These are phyloP conservation scores for Setaria italica DNA, from an alignment of 202 grass and related monocot genomes.

Conservation along the genomic window DNA sequence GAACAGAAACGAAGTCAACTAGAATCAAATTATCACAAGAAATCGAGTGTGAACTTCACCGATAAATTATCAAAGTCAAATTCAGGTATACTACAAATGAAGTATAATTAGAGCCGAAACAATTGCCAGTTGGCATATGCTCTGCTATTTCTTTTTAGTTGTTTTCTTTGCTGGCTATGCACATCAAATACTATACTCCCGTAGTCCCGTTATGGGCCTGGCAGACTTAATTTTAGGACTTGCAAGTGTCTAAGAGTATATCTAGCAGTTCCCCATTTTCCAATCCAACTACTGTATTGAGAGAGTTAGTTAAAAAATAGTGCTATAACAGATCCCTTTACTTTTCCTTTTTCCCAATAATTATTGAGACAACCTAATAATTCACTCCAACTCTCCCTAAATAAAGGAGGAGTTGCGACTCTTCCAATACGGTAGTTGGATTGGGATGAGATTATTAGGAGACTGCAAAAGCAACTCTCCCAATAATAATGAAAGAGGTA, in stretches of 20 bases:
- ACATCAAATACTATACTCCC: background rate
- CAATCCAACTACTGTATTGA: no score
- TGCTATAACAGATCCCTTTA: no score
- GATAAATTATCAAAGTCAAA: background rate
- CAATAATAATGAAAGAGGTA: no score
- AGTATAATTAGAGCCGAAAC: background rate
- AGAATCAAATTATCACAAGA: background rate
- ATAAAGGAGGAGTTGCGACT: no score
- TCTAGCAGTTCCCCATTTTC: no score
- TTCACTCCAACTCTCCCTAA: no score
- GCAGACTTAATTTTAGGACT: background rate
- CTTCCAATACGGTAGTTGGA: no score
- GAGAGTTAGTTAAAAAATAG: no score
- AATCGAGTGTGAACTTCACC: background rate
- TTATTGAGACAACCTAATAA: no score
- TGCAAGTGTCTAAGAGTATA: background rate
- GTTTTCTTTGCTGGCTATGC: background rate
- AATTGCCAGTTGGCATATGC: background rate
- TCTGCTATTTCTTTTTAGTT: background rate
- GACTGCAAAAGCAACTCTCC: no score
- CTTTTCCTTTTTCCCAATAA: no score
- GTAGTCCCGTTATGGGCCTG: background rate
- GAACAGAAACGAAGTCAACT: background rate
- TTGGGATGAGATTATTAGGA: no score
- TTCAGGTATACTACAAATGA: background rate